phyloP scores from a whole-genome alignment of 352 stramenopile species.

The Hyaloperonospora arabidopsidis region DNA sequence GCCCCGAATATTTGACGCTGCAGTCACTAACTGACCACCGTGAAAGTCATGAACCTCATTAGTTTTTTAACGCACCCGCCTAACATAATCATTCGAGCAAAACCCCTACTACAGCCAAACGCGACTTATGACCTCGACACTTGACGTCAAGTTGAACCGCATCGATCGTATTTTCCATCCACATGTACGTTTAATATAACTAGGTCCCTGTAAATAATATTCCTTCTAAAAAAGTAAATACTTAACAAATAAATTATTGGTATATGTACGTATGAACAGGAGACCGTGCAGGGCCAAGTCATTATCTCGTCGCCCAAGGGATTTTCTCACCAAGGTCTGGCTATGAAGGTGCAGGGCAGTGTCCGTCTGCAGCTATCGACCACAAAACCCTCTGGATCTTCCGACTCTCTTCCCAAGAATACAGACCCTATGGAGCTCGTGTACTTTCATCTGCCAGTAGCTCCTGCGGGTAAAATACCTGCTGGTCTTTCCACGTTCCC shows the following conservation, averaged over 20 bases:
- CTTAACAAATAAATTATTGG: too few species aligned
- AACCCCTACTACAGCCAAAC: too few species aligned
- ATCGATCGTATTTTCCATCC: slow-evolving; percentile 81
- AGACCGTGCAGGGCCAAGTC: slow-evolving; percentile 78
- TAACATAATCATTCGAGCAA: too few species aligned
- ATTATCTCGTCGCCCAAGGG: slow-evolving; percentile 80
- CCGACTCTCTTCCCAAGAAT: slow-evolving; percentile 80
- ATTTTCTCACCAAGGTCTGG: slow-evolving; percentile 73
- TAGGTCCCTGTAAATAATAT: too few species aligned
- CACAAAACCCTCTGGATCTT: slow-evolving; percentile 69
- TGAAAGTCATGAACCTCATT: too few species aligned
- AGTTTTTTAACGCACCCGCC: too few species aligned
- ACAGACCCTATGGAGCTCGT: slow-evolving; percentile 72
- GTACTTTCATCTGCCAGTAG: slow-evolving; percentile 75
- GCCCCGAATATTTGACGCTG: too few species aligned
- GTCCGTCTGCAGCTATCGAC: slow-evolving; percentile 74
- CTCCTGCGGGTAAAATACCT: slow-evolving; percentile 56
- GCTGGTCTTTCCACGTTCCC: slow-evolving; percentile 82
- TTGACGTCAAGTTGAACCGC: slow-evolving; percentile 80
- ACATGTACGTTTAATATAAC: slow-evolving; percentile 35
- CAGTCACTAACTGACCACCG: too few species aligned
- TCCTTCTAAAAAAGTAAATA: background rate
- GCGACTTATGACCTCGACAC: slow-evolving; percentile 65
- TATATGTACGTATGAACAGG: slow-evolving; percentile 22
- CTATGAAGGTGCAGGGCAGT: slow-evolving; percentile 79